Conservation (phyloP, 192 early-diverging fungal genomes). For the Umbelopsis ramanniana region DNA sequence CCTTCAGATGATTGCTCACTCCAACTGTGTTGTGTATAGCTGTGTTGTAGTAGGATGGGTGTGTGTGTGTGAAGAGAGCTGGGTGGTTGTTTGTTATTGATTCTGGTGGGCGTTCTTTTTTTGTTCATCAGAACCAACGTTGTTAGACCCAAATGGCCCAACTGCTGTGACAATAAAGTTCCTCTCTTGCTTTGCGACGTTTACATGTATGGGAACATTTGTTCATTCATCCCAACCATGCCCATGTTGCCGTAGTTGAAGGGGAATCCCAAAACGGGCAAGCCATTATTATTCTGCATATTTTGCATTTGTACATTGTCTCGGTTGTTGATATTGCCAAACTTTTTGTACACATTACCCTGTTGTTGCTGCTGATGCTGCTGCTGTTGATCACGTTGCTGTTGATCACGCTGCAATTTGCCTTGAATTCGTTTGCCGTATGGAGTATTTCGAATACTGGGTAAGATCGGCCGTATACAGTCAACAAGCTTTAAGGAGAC, state of each 20-base stretch:
- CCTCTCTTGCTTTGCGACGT: not conserved
- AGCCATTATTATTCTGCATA: conserved; percentile 10
- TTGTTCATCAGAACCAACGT: not conserved
- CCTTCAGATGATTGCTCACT: too few relatives aligned
- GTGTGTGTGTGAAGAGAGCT: too few relatives aligned
- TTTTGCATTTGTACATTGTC: conserved; percentile 24
- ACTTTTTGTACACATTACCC: conserved; percentile 28
- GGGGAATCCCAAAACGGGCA: conserved; percentile 17
- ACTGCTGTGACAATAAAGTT: not conserved
- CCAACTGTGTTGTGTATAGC: too few relatives aligned
- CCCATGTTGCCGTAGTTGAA: conserved; percentile 40
- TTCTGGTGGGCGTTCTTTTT: not conserved
- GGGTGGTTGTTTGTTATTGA: not conserved
- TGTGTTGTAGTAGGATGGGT: too few relatives aligned
- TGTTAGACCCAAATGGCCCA: not conserved
- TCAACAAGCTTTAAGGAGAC: conserved; percentile 64
- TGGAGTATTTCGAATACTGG: conserved; percentile 83
- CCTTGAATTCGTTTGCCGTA: conserved; percentile 88
- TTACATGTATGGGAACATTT: conserved; percentile 51
- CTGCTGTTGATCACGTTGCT: conserved; percentile 37
- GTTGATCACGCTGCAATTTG: conserved; percentile 72
- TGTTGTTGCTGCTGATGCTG: conserved; percentile 42
- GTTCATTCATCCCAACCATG: conserved; percentile 57
- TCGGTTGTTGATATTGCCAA: conserved; percentile 37
- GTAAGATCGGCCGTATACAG: conserved; percentile 77